Base-by-base conservation (phyloP, 1,284 basidiomycete species). In the Vanrija humicola region DNA sequence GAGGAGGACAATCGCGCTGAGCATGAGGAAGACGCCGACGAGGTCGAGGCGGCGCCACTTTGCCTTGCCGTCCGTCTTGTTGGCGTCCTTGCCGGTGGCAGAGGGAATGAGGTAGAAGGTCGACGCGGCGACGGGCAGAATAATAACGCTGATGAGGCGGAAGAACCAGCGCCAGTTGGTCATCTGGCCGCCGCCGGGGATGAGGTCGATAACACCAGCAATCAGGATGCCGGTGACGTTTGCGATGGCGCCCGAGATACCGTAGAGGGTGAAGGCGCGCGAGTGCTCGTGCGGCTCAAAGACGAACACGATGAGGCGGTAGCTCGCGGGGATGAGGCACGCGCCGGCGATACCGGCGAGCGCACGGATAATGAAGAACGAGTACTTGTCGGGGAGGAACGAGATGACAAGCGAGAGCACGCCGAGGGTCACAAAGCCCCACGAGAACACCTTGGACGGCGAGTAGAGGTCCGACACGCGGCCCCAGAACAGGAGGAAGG, bases 131-230 rank as follows among this genome's bases (percentile, higher is more conserved):
- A 68, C 61, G 15, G 71, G 71, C 0, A 72, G 52, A 46, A 64
- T 59, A 47, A 67, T 38, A 25, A 68, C 52, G 10, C 61, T 52
- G 42, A 65, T 52, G 52, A 67, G 55, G 29, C 58, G 52, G 59
- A 63, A 63, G 62, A 63, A 63, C 78, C 78, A 71, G 29, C 67
- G 50, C 74, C 73, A 69, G 44, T 65, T 43, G 49, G 70, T 51
- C 61, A 75, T 61, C 59, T 76, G 66, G 46, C 75, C 64, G 21
- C 64, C 52, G 62, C 67, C 57, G 57, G 72, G 56, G 66, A 78
- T 67, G 66, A 75, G 66, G 43, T 66, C 66, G 62, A 77, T 66
- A 42, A 73, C 56, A 1, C 70, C 75, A 5, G 67, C 71, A 54
- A 75, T 51, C 55, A 75, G 50, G 29, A 65, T 59, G 38, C 67